Base-by-base conservation (phyloP, 1,284 basidiomycete species). In the Dichomitus squalens region DNA sequence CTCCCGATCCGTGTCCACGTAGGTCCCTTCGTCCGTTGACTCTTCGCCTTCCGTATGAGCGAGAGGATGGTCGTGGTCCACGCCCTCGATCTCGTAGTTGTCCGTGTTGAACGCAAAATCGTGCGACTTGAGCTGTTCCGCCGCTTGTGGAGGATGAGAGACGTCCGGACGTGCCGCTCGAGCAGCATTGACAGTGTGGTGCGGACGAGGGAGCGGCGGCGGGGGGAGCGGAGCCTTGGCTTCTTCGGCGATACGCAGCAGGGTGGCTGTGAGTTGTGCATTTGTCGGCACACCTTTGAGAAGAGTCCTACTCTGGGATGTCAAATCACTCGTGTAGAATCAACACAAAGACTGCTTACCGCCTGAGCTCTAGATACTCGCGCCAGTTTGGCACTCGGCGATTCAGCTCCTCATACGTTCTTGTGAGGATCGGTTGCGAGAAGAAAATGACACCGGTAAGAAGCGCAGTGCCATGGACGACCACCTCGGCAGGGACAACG, bases 211-310 rank as follows among this genome's bases (percentile, higher is more conserved):
- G n/a, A n/a, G n/a, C n/a, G n/a, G n/a, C n/a, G n/a, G n/a, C n/a
- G 77, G 76, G 1, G 79, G 79, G 4, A 82, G 64, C 0, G 79
- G 80, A 0, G 73, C 66, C 53, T 76, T 74, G 35, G 70, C 69
- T n/a, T n/a, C n/a, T n/a, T n/a, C n/a, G n/a, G n/a, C n/a, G n/a
- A n/a, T n/a, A n/a, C n/a, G n/a, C n/a, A n/a, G n/a, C n/a, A n/a
- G n/a, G n/a, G n/a, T n/a, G n/a, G n/a, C n/a, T n/a, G n/a, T n/a
- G n/a, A n/a, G n/a, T 61, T 85, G 83, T 4, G 81, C 80, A 60
- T 85, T 79, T 46, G 83, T 85, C 3, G 83, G 83, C 0, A 83
- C 81, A 9, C 79, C 75, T 21, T 72, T 76, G 16, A 83, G 67
- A 36, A 84, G 63, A 2, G 79, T 78, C 68, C 79, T 80, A 21